Conservation (phyloP, 345 rosid species). For the Acer saccharum region DNA sequence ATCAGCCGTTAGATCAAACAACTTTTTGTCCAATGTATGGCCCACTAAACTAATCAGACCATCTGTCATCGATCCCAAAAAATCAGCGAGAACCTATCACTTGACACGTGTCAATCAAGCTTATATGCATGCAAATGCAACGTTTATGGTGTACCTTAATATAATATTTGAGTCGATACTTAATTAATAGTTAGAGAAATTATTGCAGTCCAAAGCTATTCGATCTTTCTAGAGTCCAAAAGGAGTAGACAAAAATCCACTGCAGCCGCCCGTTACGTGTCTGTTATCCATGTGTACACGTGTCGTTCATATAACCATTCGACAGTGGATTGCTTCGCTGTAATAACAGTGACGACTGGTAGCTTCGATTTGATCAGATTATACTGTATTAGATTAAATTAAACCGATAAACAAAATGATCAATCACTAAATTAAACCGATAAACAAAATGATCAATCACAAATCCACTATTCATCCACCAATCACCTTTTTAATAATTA, state of each 20-base stretch:
- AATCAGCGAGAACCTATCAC: background rate
- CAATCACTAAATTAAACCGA: background rate
- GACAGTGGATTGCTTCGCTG: conserved; percentile 17
- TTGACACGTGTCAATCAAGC: background rate
- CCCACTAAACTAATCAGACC: background rate
- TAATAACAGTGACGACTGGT: background rate
- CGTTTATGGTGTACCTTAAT: background rate
- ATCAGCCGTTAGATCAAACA: background rate
- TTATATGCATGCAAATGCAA: background rate
- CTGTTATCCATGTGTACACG: conserved; percentile 6
- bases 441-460: background rate
- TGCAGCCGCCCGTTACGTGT: conserved; percentile 22
- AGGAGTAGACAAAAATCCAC: conserved; percentile 16
- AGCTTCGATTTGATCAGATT: background rate
- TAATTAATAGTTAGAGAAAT: background rate
- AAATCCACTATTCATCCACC: conserved; percentile 17
- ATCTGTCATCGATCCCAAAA: too few relatives aligned
- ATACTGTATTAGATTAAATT: too few relatives aligned
- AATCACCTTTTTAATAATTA: conserved; percentile 26
- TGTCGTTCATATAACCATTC: conserved; percentile 9
- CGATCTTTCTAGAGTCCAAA: conserved; percentile 25
- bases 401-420: background rate
- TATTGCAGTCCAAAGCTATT: background rate
- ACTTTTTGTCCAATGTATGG: background rate
- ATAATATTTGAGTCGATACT: background rate